phyloP scores from a whole-genome alignment of 139 green algal genomes.

The Chlorella vulgaris region DNA sequence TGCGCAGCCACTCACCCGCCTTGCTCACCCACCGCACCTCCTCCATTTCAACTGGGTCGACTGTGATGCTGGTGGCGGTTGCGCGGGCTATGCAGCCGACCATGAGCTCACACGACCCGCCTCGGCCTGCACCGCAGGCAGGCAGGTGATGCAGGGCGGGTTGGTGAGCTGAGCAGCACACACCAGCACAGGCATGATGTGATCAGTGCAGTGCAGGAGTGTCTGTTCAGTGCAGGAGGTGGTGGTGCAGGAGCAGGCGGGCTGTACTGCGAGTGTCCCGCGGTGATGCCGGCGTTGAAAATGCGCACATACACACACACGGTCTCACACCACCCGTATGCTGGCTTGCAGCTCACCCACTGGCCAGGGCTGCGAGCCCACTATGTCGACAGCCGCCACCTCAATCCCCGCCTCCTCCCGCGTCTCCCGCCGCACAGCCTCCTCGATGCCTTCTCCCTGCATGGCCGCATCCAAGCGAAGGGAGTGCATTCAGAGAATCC shows the following conservation, averaged over 20 bases:
- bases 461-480: too few species aligned
- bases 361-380: conserved; percentile 78
- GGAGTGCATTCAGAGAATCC: too few species aligned
- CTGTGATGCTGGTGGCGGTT: conserved; percentile 54
- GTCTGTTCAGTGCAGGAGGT: too few species aligned
- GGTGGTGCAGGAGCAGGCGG: too few species aligned
- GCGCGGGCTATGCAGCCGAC: conserved; percentile 84
- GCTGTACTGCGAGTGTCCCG: too few species aligned
- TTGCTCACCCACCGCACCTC: conserved; percentile 66
- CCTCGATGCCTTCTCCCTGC: conserved; percentile 79
- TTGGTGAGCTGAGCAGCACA: background rate
- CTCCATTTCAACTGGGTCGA: conserved; percentile 81
- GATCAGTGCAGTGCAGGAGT: too few species aligned
- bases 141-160: background rate
- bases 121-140: conserved; percentile 36
- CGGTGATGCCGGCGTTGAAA: too few species aligned
- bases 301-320: too few species aligned
- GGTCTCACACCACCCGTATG: too few species aligned
- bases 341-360: conserved; percentile 46
- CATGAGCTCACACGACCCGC: conserved; percentile 85
- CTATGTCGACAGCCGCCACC: conserved; percentile 46
- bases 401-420: conserved; percentile 68
- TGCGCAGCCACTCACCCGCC: background rate
- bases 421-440: conserved; percentile 76
- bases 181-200: too few species aligned